Base-by-base conservation (phyloP, 2,329 filamentous ascomycete species). In the Xylogone sp. region DNA sequence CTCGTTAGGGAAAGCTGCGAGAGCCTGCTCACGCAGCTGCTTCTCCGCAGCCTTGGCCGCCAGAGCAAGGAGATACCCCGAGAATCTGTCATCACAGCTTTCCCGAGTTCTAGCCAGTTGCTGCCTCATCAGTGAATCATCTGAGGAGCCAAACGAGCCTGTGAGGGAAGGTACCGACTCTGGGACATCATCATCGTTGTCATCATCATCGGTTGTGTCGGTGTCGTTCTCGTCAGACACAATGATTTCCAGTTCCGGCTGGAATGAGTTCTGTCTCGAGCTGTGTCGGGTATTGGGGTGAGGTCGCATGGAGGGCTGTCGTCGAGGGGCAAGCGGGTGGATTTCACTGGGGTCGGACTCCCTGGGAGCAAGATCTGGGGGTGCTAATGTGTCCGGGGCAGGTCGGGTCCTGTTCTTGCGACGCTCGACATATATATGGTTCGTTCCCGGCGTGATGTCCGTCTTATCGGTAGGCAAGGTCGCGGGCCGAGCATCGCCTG, bases 41-140 rank as follows among this genome's bases (percentile, higher is more conserved):
- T 85, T 83, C 66, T 94, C 86, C 8, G 88, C 88, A 63, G 90
- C 86, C 63, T 84, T 86, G 47, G 88, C 88, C 43, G 91, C 89
- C 52, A 96, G 75, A 51, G 88, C 84, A 53, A 96, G 79, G 50
- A 96, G 72, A 67, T 92, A 92, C 34, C 85, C 83, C 48, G 87
- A 83, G 59, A 88, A 87, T 56, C 82, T 80, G 56, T 89, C 88
- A 63, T 94, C 88, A 56, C 88, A 86, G 52, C 78, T 91, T 76
- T 74, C 87, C 68, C 73, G 84, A 76, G 52, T 80, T 76, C 56
- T 74, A 72, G 65, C 81, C 71, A 65, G 53, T 53, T 67, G 63
- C 55, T 65, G 53, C 50, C 56, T 60, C 56, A 59, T 59, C 29
- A 59, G 47, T 3, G 64, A 65, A 50, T 68, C 65, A 42, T 66